Evolutionary conservation across 768 basidiomycete species (phyloP).

Genomic region (Lentinula edodes): DNA sequence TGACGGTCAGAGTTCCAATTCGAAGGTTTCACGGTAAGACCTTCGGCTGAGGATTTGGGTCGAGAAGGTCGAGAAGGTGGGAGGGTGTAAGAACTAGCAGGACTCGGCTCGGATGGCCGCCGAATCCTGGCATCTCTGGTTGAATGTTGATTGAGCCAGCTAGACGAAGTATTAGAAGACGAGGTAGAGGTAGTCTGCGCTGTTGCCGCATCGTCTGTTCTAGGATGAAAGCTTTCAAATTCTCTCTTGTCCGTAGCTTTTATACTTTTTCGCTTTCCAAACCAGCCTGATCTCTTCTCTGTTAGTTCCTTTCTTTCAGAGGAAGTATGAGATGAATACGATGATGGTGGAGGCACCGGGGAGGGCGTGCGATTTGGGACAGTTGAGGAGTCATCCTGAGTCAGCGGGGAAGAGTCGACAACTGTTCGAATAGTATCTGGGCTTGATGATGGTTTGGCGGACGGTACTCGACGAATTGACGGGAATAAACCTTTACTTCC

Average conservation of each 20-base stretch:
- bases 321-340: constrained; percentile 11
- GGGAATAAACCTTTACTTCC: not conserved
- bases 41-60: constrained; percentile 8
- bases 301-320: constrained; percentile 31
- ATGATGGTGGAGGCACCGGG: constrained; percentile 17
- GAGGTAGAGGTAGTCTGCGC: not conserved
- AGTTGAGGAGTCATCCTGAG: constrained; percentile 8
- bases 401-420: constrained; percentile 11
- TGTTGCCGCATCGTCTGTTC: not conserved
- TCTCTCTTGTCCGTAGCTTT: constrained; percentile 27
- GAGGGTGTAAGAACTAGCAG: constrained; percentile 1
- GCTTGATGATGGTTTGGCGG: not conserved
- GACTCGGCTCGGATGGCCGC: constrained; percentile 18
- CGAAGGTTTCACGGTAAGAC: not conserved
- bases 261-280: constrained; percentile 46
- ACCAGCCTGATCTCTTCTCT: constrained; percentile 43
- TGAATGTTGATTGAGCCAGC: not conserved
- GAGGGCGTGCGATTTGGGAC: constrained; percentile 15
- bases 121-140: constrained; percentile 7
- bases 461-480: constrained; percentile 1
- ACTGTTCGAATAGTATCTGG: not conserved
- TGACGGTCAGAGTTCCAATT: constrained; percentile 5
- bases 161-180: constrained; percentile 1
- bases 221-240: constrained; percentile 4
- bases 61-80: not conserved